Base-by-base conservation (phyloP, 192 early-diverging fungal species). In the Coemansia sp. region DNA sequence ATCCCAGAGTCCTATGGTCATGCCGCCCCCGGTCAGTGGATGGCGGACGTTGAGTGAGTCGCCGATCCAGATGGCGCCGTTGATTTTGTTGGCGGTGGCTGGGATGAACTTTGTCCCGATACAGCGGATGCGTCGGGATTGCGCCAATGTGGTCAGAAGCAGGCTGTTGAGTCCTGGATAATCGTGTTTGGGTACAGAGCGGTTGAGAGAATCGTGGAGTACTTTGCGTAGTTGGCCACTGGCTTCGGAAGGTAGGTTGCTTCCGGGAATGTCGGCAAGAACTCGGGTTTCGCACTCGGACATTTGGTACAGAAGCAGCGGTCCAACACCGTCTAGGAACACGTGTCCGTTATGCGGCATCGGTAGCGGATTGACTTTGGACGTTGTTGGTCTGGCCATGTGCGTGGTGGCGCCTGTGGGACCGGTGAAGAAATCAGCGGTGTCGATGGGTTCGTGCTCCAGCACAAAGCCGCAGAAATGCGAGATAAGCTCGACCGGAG, bases 41-140 rank as follows among this genome's bases (percentile, higher is more conserved):
- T 97, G 95, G 33, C 96, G 86, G 85, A 97, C 95, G 69, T 99
- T 99, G 77, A 93, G 89, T 2, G 97, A 93, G 83, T 99, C 97
- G 51, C 97, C 97, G 20, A 97, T 73, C 14, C 96, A 71, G 48
- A 97, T 84, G 7, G 95, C 75, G 5, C 97, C 97, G 32, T 83
- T 69, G 7, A 77, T 64, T n/a, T 69, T 67, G 71, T 95, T 93
- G n/a, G 73, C 72, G 0, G 90, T 87, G 3, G 96, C 90, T 12
- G 95, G 94, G n/a, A 99, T 85, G 71, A 87, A 95, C 30, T 85
- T 87, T 85, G 93, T 95, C 40, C 93, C 94, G 87, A 98, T 97
- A 22, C 89, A 91, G 42, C 96, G 84, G 38, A 94, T 67, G 11
- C 91, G 80, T 20, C 88, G 81, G 0, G 87, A 86, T 2, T 31